Conservation (phyloP, 208 protist genomes). For the Vickermania spadyakhi region DNA sequence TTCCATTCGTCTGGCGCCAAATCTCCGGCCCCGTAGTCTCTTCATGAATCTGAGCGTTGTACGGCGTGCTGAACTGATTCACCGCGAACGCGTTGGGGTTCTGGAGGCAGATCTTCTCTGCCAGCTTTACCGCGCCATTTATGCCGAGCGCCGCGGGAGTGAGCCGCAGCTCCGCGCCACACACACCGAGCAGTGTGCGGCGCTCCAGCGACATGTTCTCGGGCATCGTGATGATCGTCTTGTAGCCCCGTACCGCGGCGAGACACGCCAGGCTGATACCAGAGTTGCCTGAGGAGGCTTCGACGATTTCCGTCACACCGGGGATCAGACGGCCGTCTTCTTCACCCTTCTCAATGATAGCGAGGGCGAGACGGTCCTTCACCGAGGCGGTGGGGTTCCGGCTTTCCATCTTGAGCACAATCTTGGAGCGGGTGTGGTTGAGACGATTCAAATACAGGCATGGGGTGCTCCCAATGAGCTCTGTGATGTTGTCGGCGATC, state of each 20-base stretch:
- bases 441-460: conserved; percentile 75
- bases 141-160: conserved; percentile 82
- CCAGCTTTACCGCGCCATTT: conserved; percentile 78
- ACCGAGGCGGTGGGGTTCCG: conserved; percentile 79
- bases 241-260: conserved; percentile 72
- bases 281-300: conserved; percentile 89
- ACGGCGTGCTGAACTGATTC: conserved; percentile 82
- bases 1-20: conserved; percentile 58
- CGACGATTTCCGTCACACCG: conserved; percentile 78
- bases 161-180: conserved; percentile 83
- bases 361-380: conserved; percentile 82
- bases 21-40: conserved; percentile 91
- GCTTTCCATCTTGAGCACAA: conserved; percentile 81
- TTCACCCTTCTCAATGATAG: conserved; percentile 80
- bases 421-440: conserved; percentile 67
- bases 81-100: conserved; percentile 64
- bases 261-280: conserved; percentile 79
- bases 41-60: conserved; percentile 84
- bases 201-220: conserved; percentile 88
- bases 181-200: conserved; percentile 68
- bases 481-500: conserved; percentile 55
- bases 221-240: conserved; percentile 87
- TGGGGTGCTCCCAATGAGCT: conserved; percentile 87
- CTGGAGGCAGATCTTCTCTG: conserved; percentile 55
- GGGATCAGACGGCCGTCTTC: conserved; percentile 64